Evolutionary conservation across 73 alveolate genomes (phyloP).

Genomic region (Uronychia binucleata): DNA sequence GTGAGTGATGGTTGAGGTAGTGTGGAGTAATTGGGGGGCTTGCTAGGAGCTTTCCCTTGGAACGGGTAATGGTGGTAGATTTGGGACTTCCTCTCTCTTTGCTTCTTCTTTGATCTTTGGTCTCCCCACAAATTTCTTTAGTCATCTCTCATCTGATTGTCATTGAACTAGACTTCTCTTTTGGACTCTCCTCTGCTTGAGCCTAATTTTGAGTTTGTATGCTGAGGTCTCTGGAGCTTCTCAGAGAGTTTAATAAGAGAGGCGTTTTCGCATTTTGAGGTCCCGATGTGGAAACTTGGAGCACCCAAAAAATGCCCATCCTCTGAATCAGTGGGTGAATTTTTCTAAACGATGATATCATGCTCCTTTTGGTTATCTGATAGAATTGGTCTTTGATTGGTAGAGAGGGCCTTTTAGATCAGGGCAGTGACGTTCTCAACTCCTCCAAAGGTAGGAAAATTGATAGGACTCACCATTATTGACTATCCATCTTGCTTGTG

Average conservation of each 20-base stretch:
- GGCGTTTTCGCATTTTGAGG: not conserved
- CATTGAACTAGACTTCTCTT: not conserved
- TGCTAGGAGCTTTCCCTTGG: too few relatives aligned
- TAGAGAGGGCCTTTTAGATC: not conserved
- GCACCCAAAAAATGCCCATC: not conserved
- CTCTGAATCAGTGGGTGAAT: not conserved
- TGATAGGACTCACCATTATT: not conserved
- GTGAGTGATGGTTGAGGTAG: constrained; percentile 3
- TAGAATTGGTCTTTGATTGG: not conserved
- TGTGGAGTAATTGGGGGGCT: too few relatives aligned
- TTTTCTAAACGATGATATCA: not conserved
- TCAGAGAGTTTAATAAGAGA: not conserved
- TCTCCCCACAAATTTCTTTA: not conserved
- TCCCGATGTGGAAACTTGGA: not conserved
- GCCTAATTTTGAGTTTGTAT: not conserved
- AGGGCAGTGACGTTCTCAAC: not conserved
- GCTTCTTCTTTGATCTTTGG: not conserved
- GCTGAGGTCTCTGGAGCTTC: not conserved
- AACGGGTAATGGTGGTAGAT: too few relatives aligned
- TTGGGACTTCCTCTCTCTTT: not conserved
- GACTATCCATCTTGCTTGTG: not conserved
- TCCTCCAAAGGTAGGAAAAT: not conserved
- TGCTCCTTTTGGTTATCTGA: not conserved
- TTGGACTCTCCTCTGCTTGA: not conserved
- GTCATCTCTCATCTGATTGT: not conserved